Conservation (phyloP, 345 rosid species). For the Ailanthus altissimus region DNA sequence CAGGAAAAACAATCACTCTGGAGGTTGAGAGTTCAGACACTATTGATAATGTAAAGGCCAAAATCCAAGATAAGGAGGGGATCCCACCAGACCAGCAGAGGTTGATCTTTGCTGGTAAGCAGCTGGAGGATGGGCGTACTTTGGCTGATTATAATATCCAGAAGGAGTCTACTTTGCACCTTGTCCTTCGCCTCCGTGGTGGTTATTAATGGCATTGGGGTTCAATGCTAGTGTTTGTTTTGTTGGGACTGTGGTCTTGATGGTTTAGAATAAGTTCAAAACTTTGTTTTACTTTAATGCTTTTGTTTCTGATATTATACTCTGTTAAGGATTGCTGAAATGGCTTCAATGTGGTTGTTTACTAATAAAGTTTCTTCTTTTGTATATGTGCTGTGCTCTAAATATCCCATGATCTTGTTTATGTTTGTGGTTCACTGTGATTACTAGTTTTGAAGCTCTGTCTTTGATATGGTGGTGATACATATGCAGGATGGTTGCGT, state of each 20-base stretch:
- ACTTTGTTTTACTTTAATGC: background rate
- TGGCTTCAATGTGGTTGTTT: slow-evolving; percentile 10
- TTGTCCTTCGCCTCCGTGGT: slow-evolving; percentile 63
- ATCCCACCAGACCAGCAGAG: slow-evolving; percentile 52
- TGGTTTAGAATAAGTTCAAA: slow-evolving; percentile 4
- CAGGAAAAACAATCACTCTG: slow-evolving; percentile 46
- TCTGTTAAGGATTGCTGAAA: background rate
- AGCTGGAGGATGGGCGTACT: slow-evolving; percentile 47
- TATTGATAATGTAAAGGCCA: slow-evolving; percentile 39
- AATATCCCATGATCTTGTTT: background rate
- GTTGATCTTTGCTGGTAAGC: slow-evolving; percentile 48
- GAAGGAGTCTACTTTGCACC: slow-evolving; percentile 56
- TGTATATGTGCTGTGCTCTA: background rate
- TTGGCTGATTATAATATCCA: slow-evolving; percentile 50
- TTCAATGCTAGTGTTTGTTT: background rate
- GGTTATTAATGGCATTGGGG: slow-evolving; percentile 29
- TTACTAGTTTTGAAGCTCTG: background rate
- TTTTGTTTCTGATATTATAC: background rate
- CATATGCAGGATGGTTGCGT: too few relatives aligned
- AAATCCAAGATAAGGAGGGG: slow-evolving; percentile 51
- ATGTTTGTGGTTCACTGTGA: background rate
- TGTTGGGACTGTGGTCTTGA: background rate
- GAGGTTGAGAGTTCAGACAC: slow-evolving; percentile 51
- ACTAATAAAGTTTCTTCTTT: background rate
- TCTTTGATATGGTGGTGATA: too few relatives aligned